Base-by-base conservation (phyloP, 805 yeast species). In the Barnettozyma sucrosica region DNA sequence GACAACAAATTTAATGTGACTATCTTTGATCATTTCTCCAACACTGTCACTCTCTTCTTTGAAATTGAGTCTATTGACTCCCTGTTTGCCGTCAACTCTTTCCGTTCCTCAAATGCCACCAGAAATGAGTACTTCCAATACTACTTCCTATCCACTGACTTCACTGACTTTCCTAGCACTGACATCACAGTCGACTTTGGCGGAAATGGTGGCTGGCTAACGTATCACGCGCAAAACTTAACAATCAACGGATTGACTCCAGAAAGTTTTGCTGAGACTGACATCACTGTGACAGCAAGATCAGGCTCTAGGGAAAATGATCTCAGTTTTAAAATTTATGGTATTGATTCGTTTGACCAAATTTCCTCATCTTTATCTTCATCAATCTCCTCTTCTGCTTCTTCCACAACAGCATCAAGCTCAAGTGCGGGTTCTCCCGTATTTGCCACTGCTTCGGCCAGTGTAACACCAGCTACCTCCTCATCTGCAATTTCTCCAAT, bases 241-340 rank as follows among this genome's bases (percentile, higher is more conserved):
- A 83, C 95, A 0, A 72, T 92, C 47, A 63, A 66, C 36, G 99
- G 99, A 25, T 60, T 66, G 16, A 85, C 83, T 19, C 87, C 89
- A 3, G 55, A 61, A 5, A 66, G 71, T 53, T 77, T 81, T 37
- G 70, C 72, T 14, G 47, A 54, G 3, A 49, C 74, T 14, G 43
- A 56, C 0, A 67, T 82, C 24, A 66, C 66, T 2, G 63, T 83
- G 26, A 60, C 62, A 6, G 75, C 81, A 0, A 49, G 61, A 5
- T 60, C 66, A 50, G 61, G 66, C 36, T 63, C 73, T 8, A 43
- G 61, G 11, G 48, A 62, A 2, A 74, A 76, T 46, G 59, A 69
- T 16, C 58, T 71, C 41, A 62, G 71, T 13, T 80, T 89, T 52
- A 64, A 68, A 7, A 75, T 88, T 36, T 63, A 63, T 25, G 89